Evolutionary conservation across 2,329 filamentous ascomycete species (phyloP), one percentile per base, ranked within the genome.

Genomic region (Venturia pyrina): DNA sequence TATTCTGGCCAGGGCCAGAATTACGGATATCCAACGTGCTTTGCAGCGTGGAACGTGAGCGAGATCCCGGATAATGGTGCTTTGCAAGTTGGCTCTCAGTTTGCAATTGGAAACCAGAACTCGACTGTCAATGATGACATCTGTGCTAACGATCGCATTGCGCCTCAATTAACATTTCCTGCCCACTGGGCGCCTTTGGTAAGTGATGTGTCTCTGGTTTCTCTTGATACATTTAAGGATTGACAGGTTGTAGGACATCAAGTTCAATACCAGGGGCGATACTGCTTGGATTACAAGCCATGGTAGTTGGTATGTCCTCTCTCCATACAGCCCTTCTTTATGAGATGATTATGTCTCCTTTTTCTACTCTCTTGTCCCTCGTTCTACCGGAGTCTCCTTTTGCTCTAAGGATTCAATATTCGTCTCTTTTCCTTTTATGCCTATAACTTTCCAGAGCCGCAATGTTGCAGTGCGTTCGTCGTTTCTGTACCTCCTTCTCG

Each of bases 11-110:
- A 82, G 70, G 81, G 79, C 21, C 70, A 72, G 3, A 90, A 90
- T 74, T 88, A 87, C 71, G 89, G 89, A 28, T 92, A 91, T 71
- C 89, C 89, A 1, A 75, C 80, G 59, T 91, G 89, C 77, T 89
- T 86, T 70, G 79, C 88, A 0, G 79, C 87, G 10, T 91, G 88
- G 87, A 79, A 83, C 66, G 81, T 83, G 0, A 71, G 76, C 17
- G 74, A 76, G 32, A 76, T 83, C 71, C 89, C 68, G 68, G 70
- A 80, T 43, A 81, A 80, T 64, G 68, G 71, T 37, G 76, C 76
- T 19, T 70, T 81, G 48, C 66, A 75, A 19, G 76, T 81, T 6
- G 82, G 82, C 11, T 75, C 74, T 37, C 81, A 83, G 68, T 83
- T 83, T 69, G 81, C 80, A 7, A 59, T 59, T 37, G 53, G 53